Evolutionary conservation across 164 flowering plant genomes (phyloP), one percentile per base, ranked within the genome.

Genomic region (Stephania cephalantha): DNA sequence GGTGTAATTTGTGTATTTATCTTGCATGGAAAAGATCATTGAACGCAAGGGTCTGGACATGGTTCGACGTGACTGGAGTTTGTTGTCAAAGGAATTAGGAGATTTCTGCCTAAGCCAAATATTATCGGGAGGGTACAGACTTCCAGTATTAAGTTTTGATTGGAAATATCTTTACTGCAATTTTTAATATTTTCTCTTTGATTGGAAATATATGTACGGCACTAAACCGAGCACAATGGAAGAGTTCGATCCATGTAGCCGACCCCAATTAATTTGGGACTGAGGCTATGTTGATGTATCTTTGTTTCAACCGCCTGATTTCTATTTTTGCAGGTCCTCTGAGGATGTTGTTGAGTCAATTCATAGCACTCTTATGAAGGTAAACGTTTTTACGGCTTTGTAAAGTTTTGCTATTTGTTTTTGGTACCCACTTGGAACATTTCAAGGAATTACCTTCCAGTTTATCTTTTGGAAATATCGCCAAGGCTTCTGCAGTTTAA

Each of bases 31-130:
- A 42, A 80, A 96, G 99, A 87, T 89, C 66, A 92, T 90, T 81
- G 98, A 96, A 80, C 88, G 97, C n/a, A 96, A 94, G 82, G 99
- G 99, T 75, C 97, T 96, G 84, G 99, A 96, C 80, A 94, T 94
- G 89, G 98, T 94, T 77, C 91, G 99, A 1, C 91, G 99, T 76
- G 99, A 96, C 83, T 96, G 98, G 99, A 94, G 99, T 81, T 82
- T 96, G 79, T 77, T 96, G 63, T 87, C 99, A 74, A 96, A 96
- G 83, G 98, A 96, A 78, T 29, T 89, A 71, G 99, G 99, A 63
- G 94, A 96, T 83, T 92, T 90, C 80, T 94, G 99, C 81, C 85
- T 96, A 8, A 77, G 82, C 75, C 95, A 94, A 81, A 96, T 96
- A 76, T 84, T 96, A 77, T 96, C 98, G 22, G 99, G 93, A 79